Evolutionary conservation across 2,329 filamentous ascomycete species (phyloP), one percentile per base, ranked within the genome.

Genomic region (Neopestalotiopsis sp.): DNA sequence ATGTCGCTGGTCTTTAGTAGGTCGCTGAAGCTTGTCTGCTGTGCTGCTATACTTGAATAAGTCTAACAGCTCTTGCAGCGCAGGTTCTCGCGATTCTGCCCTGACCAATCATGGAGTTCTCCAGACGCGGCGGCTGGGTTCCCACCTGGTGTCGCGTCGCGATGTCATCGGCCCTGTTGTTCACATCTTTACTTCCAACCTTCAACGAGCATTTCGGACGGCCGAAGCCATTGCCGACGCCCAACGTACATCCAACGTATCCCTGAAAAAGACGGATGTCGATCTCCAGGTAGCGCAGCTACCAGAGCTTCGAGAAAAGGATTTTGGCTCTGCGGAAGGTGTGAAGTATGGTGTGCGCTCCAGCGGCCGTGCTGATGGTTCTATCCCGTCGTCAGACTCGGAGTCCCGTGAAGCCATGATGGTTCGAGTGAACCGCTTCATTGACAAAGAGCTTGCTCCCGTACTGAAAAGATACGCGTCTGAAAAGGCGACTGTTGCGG

Each of bases 81-180:
- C 94, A 74, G 94, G 94, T 69, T 88, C 90, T 65, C 92, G 90
- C 78, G 93, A 97, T 81, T 95, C 94, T 1, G 83, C 89, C 56
- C 84, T 97, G 74, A 97, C 94, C 30, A 91, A 90, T 71, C 93
- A 97, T 81, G 94, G 94, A 68, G 87, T 92, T 65, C 85, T 95
- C 63, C 94, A 97, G 80, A 90, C 92, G n/a, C 88, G 86, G 59
- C 88, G 89, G 38, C 85, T 97, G 1, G 94, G 89, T 34, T 78
- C 85, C 17, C 85, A 92, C 74, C 87, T 97, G 5, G 80, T 81
- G 1, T 70, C 74, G 20, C 76, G 75, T 42, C 58, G 69, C 34
- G 59, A 73, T 10, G 20, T 58, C 30, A 72, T 80, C 70, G 74
- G 75, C 20, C 71, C 75, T 7, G 74, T 93, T 72, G 86, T 84